These are phyloP conservation scores for Yamadazyma aaseri DNA, from an alignment of 1,139 yeast genomes.

Conservation along the genomic window DNA sequence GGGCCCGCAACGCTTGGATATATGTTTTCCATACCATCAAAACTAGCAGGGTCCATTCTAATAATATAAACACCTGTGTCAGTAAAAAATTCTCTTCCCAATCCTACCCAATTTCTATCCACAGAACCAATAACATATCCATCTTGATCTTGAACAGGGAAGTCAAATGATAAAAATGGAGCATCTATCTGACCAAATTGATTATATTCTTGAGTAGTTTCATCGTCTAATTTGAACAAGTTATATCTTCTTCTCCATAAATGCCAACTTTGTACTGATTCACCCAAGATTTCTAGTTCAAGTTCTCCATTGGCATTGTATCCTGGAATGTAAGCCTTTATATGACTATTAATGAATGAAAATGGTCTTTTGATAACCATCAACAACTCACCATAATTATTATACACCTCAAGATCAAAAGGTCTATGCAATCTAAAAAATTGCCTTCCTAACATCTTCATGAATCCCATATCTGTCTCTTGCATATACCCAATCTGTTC, in stretches of 20 bases:
- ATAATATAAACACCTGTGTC: conserved; percentile 91
- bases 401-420: conserved; percentile 77
- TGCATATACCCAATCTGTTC: conserved; percentile 75
- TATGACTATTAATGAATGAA: conserved; percentile 84
- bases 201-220: conserved; percentile 45
- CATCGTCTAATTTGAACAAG: conserved; percentile 58
- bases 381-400: conserved; percentile 64
- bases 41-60: conserved; percentile 73
- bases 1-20: conserved; percentile 44
- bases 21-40: conserved; percentile 45
- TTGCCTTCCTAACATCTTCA: conserved; percentile 74
- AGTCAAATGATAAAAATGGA: conserved; percentile 81
- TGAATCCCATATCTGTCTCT: conserved; percentile 73
- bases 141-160: conserved; percentile 64
- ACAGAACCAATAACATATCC: conserved; percentile 70
- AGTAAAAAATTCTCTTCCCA: conserved; percentile 88
- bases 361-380: conserved; percentile 79
- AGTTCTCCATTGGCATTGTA: conserved; percentile 33
- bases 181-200: conserved; percentile 89
- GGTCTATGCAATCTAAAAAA: conserved; percentile 83
- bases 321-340: conserved; percentile 68
- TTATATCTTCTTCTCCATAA: conserved; percentile 87
- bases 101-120: conserved; percentile 92
- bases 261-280: conserved; percentile 91
- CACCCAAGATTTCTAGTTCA: conserved; percentile 65